phyloP scores from a whole-genome alignment of 805 yeast species.

The Barnettozyma salicaria region DNA sequence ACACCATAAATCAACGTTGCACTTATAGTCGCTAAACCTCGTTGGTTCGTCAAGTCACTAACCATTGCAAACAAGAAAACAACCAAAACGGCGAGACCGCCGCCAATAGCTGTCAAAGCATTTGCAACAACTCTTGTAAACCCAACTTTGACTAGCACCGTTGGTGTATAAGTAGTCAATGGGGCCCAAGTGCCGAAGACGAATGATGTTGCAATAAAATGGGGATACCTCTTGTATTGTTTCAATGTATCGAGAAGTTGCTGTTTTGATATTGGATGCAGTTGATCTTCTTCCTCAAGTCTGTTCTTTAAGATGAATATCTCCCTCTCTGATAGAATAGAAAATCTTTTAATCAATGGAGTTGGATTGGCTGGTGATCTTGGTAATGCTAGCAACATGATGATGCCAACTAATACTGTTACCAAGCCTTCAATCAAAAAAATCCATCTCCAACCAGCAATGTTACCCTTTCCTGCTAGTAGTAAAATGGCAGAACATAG shows the following conservation, averaged over 20 bases:
- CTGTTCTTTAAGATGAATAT: conserved; percentile 1
- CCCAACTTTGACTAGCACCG: conserved; percentile 2
- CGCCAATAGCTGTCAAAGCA: conserved; percentile 6
- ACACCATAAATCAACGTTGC: conserved; percentile 5
- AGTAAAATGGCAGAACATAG: conserved; percentile 48
- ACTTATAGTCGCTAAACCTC: not conserved
- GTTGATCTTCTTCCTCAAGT: conserved; percentile 2
- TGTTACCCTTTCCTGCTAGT: conserved; percentile 38
- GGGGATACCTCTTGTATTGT: conserved; percentile 5
- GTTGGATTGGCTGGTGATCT: conserved; percentile 34
- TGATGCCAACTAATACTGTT: conserved; percentile 45
- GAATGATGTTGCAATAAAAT: conserved; percentile 2
- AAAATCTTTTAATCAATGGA: conserved; percentile 3
- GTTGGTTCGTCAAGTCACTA: not conserved
- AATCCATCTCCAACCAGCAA: conserved; percentile 57
- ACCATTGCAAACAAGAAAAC: conserved; percentile 2
- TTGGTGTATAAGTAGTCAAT: conserved; percentile 5
- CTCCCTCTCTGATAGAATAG: not conserved
- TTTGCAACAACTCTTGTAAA: conserved; percentile 5
- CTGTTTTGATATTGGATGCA: conserved; percentile 1
- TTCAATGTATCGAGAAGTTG: not conserved
- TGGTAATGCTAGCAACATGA: conserved; percentile 42
- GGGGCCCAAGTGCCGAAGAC: conserved; percentile 9
- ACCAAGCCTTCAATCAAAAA: conserved; percentile 55
- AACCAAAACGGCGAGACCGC: conserved; percentile 1